Evolutionary conservation across 495 filamentous ascomycete genomes (phyloP).

Genomic region (Evernia prunastri): DNA sequence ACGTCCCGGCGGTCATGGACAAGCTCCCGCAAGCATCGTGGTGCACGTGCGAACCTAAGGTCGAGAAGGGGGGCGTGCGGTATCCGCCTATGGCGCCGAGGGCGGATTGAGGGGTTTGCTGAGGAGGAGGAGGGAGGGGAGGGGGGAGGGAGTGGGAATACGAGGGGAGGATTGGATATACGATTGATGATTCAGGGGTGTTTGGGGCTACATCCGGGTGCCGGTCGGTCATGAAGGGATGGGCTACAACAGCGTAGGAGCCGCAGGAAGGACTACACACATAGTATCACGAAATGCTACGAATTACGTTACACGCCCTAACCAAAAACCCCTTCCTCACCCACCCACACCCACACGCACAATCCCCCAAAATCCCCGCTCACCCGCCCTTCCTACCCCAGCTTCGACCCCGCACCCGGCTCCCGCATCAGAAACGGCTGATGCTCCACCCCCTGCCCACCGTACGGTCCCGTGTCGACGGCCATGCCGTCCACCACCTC

Average conservation of each 20-base stretch:
- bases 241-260: not conserved
- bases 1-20: slow-evolving; percentile 64
- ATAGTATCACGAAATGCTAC: not conserved
- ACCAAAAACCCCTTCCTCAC: too few relatives aligned
- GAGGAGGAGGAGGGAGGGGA: slow-evolving; percentile 16
- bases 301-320: not conserved
- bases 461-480: slow-evolving; percentile 32
- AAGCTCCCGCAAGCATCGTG: slow-evolving; percentile 49
- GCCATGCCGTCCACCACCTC: slow-evolving; percentile 34
- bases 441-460: slow-evolving; percentile 15
- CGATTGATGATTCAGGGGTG: not conserved
- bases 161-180: not conserved
- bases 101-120: slow-evolving; percentile 28
- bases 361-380: not conserved
- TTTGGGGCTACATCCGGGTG: not conserved
- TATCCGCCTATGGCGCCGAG: slow-evolving; percentile 58
- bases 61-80: slow-evolving; percentile 51
- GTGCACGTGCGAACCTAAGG: slow-evolving; percentile 58
- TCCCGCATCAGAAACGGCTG: slow-evolving; percentile 17
- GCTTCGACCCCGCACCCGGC: slow-evolving; percentile 7
- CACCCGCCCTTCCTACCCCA: not conserved
- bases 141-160: slow-evolving; percentile 3
- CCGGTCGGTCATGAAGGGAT: not conserved
- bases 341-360: too few relatives aligned
- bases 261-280: not conserved